Evolutionary conservation across 2,329 filamentous ascomycete genomes (phyloP).

Genomic region (Truncatella angustata): DNA sequence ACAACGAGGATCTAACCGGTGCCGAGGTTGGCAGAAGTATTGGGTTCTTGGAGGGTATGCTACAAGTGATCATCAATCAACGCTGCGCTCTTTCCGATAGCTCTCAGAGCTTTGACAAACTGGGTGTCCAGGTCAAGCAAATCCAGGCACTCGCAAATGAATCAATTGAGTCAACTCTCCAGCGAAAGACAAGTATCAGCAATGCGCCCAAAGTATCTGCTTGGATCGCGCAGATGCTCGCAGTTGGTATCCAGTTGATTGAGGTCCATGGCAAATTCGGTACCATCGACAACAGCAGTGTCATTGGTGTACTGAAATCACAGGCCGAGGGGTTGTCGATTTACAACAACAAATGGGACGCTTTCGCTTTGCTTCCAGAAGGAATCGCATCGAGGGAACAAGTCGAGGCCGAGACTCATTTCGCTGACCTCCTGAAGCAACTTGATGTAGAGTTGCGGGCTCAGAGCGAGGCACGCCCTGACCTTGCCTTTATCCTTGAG

Average conservation of each 20-base stretch:
- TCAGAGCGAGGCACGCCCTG: slow-evolving; percentile 44
- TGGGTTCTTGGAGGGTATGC: slow-evolving; percentile 82
- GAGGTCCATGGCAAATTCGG: slow-evolving; percentile 67
- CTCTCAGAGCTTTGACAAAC: slow-evolving; percentile 33
- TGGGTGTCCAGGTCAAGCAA: slow-evolving; percentile 36
- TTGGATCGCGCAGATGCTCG: slow-evolving; percentile 72
- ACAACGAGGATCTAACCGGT: slow-evolving; percentile 80
- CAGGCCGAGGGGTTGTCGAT: slow-evolving; percentile 49
- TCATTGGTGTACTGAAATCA: slow-evolving; percentile 44
- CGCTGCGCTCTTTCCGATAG: slow-evolving; percentile 46
- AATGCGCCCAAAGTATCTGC: slow-evolving; percentile 30
- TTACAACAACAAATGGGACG: slow-evolving; percentile 39
- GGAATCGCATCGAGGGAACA: slow-evolving; percentile 43
- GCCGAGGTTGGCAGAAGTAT: slow-evolving; percentile 77
- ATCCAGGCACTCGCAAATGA: slow-evolving; percentile 33
- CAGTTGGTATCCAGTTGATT: slow-evolving; percentile 60
- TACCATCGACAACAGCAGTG: slow-evolving; percentile 41
- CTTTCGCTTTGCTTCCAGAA: slow-evolving; percentile 47
- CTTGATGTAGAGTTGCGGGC: slow-evolving; percentile 36
- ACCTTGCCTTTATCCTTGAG: slow-evolving; percentile 61
- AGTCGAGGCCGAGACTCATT: slow-evolving; percentile 33
- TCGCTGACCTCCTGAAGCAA: slow-evolving; percentile 36
- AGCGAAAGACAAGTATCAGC: slow-evolving; percentile 13
- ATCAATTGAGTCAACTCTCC: slow-evolving; percentile 19
- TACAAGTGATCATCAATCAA: slow-evolving; percentile 65